A percentile compares a stretch with the other conserved stretches of the same genome.
Evolutionary conservation across 805 yeast genomes (phyloP).

Genomic region (Monosporozyma aerobia): DNA sequence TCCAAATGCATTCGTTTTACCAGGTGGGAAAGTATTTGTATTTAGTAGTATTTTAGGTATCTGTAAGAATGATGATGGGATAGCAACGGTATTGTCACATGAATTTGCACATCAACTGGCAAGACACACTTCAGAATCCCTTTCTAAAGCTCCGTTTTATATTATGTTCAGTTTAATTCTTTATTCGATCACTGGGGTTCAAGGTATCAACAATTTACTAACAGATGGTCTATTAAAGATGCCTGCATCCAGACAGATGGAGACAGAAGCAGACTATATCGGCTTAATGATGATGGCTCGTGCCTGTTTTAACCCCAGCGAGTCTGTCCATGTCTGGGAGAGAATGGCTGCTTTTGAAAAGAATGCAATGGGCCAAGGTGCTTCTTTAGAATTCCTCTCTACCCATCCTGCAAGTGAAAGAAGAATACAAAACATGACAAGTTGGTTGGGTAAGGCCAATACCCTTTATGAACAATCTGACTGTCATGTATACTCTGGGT

Average conservation of each 20-base stretch:
- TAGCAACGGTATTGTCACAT: constrained; percentile 92
- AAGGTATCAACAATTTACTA: constrained; percentile 43
- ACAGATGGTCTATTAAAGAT: constrained; percentile 49
- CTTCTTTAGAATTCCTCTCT: constrained; percentile 54
- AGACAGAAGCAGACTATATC: constrained; percentile 89
- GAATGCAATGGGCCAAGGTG: constrained; percentile 16
- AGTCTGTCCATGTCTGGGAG: constrained; percentile 71
- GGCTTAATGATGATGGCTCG: constrained; percentile 87
- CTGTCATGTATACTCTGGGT: constrained; percentile 15
- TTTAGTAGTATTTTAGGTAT: constrained; percentile 70
- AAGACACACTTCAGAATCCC: constrained; percentile 77
- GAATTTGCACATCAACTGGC: constrained; percentile 93
- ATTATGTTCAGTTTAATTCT: constrained; percentile 43
- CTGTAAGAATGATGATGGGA: constrained; percentile 74
- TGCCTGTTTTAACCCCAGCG: constrained; percentile 76
- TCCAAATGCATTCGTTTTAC: constrained; percentile 94
- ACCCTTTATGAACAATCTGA: constrained; percentile 25
- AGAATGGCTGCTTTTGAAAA: constrained; percentile 58
- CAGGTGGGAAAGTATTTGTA: constrained; percentile 93
- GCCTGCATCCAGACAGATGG: constrained; percentile 92
- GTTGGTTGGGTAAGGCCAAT: constrained; percentile 53
- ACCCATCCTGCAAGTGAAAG: constrained; percentile 84
- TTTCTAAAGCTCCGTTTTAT: constrained; percentile 70
- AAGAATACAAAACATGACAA: constrained; percentile 57
- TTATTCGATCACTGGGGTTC: constrained; percentile 54